phyloP scores from a whole-genome alignment of 2,329 filamentous ascomycete species.

The Exutisphaerella laricina region DNA sequence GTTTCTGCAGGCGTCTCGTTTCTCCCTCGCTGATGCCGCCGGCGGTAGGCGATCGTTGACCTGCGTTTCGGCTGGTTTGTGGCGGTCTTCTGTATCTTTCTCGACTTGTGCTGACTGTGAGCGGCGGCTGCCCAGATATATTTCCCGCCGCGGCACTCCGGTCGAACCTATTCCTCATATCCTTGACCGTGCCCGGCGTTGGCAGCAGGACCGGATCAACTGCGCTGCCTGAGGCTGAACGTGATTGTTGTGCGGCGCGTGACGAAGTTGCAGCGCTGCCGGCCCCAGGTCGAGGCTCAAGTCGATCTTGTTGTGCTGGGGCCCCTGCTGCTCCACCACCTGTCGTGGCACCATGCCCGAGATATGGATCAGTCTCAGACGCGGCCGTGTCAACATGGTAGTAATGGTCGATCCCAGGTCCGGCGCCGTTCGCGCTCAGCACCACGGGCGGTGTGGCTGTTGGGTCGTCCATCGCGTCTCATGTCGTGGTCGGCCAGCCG shows the following conservation, averaged over 20 bases:
- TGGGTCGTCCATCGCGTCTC: conserved; percentile 1
- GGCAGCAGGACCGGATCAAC: conserved; percentile 30
- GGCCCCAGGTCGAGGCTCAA: background rate
- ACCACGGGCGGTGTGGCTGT: conserved; percentile 2
- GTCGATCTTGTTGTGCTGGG: conserved; percentile 3
- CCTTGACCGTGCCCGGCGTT: conserved; percentile 54
- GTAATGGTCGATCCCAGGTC: background rate
- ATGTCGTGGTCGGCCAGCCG: background rate
- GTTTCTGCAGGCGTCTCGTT: conserved; percentile 27
- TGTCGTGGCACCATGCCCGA: conserved; percentile 5
- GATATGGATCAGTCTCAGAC: conserved; percentile 3
- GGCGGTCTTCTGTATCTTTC: conserved; percentile 24
- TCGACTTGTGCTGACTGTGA: conserved; percentile 24
- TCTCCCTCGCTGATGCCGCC: conserved; percentile 21
- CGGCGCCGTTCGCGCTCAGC: conserved; percentile 3
- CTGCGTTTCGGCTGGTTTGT: conserved; percentile 17
- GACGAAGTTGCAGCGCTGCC: background rate
- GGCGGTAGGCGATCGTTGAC: conserved; percentile 26
- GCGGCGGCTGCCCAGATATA: conserved; percentile 14
- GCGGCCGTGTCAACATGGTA: conserved; percentile 1
- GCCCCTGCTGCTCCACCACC: conserved; percentile 2
- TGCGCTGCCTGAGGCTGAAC: conserved; percentile 24
- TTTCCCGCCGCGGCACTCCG: conserved; percentile 35
- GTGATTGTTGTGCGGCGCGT: conserved; percentile 8
- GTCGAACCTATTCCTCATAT: conserved; percentile 74